Base-by-base conservation (phyloP, 331 rosid genomes). In the Prunus yedoensis region DNA sequence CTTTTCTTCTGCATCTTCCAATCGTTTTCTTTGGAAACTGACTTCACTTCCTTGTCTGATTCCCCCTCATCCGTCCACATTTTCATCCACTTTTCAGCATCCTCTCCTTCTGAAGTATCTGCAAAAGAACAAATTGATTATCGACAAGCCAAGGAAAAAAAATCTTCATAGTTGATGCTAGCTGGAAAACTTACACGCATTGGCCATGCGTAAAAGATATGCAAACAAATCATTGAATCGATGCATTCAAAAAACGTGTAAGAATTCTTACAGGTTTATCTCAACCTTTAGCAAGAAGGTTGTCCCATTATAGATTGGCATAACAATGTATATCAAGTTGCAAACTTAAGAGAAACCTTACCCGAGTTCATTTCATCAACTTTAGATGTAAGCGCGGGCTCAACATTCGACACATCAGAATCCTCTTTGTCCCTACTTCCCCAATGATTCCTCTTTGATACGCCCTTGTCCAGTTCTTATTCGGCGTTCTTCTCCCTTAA, bases 31-130 rank as follows among this genome's bases (percentile, higher is more conserved):
- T 77, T 79, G 21, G 88, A 68, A 80, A 50, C 74, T 10, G 82
- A 72, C 81, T 85, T 85, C 61, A 68, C 80, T 82, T 90, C 88
- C 86, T 57, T 75, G 60, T 78, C 89, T 25, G 89, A 68, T 68
- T 81, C 89, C 81, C 85, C 85, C 70, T 72, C 82, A 43, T 88
- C 87, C 17, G 82, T 74, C n/a, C 78, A 78, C n/a, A 21, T 71
- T 85, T 47, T 74, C 88, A 35, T 83, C 83, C 27, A 82, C 69
- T 81, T 80, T 73, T 81, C 90, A 77, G 82, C 83, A 30, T 77
- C 89, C 71, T 87, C 91, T 43, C 82, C 92, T 65, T 85, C 92
- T 61, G 91, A 89, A 84, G 84, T 87, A 67, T 83, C 97, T 89
- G 82, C 66, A 53, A 81, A 61, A 62, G 2, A 71, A 56, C 17